Evolutionary conservation across 192 early-diverging fungal species (phyloP), one percentile per base, ranked within the genome.

Genomic region (Coemansia sp.): DNA sequence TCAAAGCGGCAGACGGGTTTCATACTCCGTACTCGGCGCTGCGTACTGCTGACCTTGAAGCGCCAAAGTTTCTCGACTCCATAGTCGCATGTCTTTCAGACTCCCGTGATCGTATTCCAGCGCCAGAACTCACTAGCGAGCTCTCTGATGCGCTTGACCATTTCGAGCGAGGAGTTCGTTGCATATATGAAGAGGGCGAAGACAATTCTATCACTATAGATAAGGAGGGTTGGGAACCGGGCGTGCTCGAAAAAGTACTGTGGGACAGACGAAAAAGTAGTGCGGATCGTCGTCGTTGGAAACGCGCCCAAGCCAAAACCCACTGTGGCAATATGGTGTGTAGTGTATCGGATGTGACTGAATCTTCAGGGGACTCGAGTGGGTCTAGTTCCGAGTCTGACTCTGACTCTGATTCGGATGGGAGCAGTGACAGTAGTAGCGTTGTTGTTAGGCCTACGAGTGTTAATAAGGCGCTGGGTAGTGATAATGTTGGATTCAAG

Each of bases 401-500:
- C 36, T n/a, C 55, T 34, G 55, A 58, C 5, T 58, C 55, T 58
- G 66, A 33, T 20, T 75, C 74, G 1, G 65, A 68, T 33, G 65
- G 49, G 3, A 53, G 62, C 34, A 62, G 64, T 29, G 46, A 20
- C 46, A 69, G 67, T 58, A 69, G 67, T 58, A 58, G 55, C 16
- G 15, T 58, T 31, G 31, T 36, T 13, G 55, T 18, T 15, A 33
- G 55, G 13, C 55, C 55, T 13, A 58, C 55, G 31, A 58, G 55
- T 34, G 41, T 78, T 29, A 75, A 78, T 63, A 68, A 33, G 64
- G 81, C 81, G 16, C 68, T 83, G 55, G 81, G 81, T 2, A 78
- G 75, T 62, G 74, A 74, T 24, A 83, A 83, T 38, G 49, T 78
- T 1, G 81, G 81, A n/a, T 83, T 83, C 57, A 66, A 73, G 66